Conservation (phyloP, 345 rosid species). For the Lepidium aucheri region DNA sequence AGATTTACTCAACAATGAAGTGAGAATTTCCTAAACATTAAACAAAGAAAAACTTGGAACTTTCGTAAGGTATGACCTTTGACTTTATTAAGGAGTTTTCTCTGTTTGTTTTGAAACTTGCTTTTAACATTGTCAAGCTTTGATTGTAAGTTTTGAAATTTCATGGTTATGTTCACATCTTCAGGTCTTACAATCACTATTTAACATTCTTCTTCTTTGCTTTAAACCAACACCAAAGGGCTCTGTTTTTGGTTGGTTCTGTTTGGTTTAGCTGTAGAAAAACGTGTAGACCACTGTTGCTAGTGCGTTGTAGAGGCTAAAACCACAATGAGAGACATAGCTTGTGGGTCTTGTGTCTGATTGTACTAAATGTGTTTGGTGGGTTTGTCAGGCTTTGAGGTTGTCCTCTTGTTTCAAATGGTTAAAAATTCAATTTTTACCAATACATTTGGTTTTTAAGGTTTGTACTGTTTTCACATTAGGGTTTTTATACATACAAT, state of each 20-base stretch:
- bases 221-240: not conserved
- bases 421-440: constrained; percentile 1
- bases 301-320: not conserved
- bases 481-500: not conserved
- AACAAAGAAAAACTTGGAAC: constrained; percentile 11
- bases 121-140: not conserved
- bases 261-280: not conserved
- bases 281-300: constrained; percentile 8
- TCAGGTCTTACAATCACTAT: not conserved
- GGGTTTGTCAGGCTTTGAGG: constrained; percentile 23
- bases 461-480: constrained; percentile 13
- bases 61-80: constrained; percentile 15
- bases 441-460: constrained; percentile 11
- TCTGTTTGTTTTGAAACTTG: not conserved
- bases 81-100: not conserved
- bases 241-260: not conserved
- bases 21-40: not conserved
- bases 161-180: not conserved
- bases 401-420: constrained; percentile 24
- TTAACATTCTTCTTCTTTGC: not conserved
- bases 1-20: constrained; percentile 24
- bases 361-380: constrained; percentile 26
- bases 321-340: constrained; percentile 7
- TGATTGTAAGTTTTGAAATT: not conserved
- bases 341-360: constrained; percentile 23